These are phyloP conservation scores for Euphorbia pulcherrima DNA, from an alignment of 345 rosid genomes.

Conservation along the genomic window DNA sequence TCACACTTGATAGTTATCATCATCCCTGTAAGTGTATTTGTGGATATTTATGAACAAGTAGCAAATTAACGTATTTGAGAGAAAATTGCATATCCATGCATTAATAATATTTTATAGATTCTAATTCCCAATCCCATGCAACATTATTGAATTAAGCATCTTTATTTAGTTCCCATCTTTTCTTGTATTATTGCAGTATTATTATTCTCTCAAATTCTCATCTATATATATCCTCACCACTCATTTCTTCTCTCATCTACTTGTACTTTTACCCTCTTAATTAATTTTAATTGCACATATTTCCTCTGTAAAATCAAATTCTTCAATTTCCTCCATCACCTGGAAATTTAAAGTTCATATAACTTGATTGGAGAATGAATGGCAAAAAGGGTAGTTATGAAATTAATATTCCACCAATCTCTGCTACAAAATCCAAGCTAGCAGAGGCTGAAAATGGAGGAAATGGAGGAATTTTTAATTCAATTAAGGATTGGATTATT, in stretches of 20 bases:
- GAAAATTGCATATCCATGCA: slow-evolving; percentile 22
- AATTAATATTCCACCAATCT: slow-evolving; percentile 34
- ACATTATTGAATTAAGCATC: slow-evolving; percentile 65
- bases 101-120: slow-evolving; percentile 23
- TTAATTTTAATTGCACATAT: not conserved
- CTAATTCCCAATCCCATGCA: slow-evolving; percentile 40
- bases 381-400: slow-evolving; percentile 47
- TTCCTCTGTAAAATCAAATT: too few relatives aligned
- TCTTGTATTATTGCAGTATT: slow-evolving; percentile 38
- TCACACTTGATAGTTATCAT: too few relatives aligned
- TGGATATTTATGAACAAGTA: slow-evolving; percentile 3
- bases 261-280: slow-evolving; percentile 21
- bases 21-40: too few relatives aligned
- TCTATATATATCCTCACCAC: slow-evolving; percentile 29
- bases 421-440: slow-evolving; percentile 26
- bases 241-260: slow-evolving; percentile 35
- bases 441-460: slow-evolving; percentile 16
- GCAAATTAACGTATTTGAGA: slow-evolving; percentile 12
- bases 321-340: slow-evolving; percentile 8
- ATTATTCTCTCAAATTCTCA: slow-evolving; percentile 32
- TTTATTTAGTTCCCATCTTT: slow-evolving; percentile 41
- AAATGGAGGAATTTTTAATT: slow-evolving; percentile 3
- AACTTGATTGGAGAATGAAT: slow-evolving; percentile 48
- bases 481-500: slow-evolving; percentile 32
- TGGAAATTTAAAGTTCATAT: slow-evolving; percentile 20